Evolutionary conservation across 441 rosid species (phyloP).

Genomic region (Sinapis alba): DNA sequence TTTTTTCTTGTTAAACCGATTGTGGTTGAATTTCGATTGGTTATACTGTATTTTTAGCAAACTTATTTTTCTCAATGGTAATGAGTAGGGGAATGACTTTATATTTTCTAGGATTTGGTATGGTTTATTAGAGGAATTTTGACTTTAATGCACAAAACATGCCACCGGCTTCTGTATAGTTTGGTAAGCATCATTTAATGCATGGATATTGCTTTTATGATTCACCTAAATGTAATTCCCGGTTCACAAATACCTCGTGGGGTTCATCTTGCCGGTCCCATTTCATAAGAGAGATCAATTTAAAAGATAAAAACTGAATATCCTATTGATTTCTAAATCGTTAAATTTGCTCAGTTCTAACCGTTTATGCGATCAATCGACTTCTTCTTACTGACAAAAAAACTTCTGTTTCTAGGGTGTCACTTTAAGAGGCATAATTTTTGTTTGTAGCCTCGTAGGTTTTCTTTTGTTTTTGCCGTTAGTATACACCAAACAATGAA

Average conservation of each 20-base stretch:
- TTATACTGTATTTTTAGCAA: not conserved
- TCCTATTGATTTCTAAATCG: not conserved
- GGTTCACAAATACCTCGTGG: slow-evolving; percentile 15
- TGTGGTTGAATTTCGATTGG: not conserved
- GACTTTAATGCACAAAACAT: slow-evolving; percentile 43
- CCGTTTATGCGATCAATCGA: not conserved
- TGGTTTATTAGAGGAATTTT: not conserved
- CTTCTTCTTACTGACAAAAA: not conserved
- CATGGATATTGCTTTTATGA: slow-evolving; percentile 28
- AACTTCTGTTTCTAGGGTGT: not conserved
- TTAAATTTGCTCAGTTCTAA: not conserved
- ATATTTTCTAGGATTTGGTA: not conserved
- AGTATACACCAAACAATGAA: not conserved
- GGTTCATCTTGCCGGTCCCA: slow-evolving; percentile 7
- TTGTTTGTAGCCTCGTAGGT: slow-evolving; percentile 3
- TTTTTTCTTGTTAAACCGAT: not conserved
- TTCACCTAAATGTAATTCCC: slow-evolving; percentile 3
- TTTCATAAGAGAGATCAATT: not conserved
- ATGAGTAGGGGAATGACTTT: not conserved
- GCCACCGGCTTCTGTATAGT: slow-evolving; percentile 38
- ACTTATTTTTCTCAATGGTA: not conserved
- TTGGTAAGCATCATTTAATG: slow-evolving; percentile 35
- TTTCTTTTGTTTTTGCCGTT: slow-evolving; percentile 1
- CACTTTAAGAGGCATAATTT: not conserved
- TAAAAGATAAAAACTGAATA: not conserved